Evolutionary conservation across 2,329 filamentous ascomycete species (phyloP).

Genomic region (Fusarium ramigenum): DNA sequence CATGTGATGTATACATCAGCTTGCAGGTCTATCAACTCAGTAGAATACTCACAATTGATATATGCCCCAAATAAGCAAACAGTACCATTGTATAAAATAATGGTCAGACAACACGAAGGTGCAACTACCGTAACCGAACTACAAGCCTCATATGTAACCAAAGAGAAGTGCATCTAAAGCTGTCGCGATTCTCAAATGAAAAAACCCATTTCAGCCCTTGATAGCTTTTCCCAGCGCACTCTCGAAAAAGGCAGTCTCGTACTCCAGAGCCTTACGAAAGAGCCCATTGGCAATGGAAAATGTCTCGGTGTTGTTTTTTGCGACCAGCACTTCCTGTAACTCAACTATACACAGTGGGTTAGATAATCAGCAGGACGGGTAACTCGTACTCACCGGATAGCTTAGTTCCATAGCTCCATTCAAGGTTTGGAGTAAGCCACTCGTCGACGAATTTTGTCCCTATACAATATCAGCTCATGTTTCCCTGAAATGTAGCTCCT

Average conservation of each 20-base stretch:
- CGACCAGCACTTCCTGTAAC: background rate
- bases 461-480: background rate
- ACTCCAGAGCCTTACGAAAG: background rate
- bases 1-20: fast-evolving
- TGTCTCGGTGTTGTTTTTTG: background rate
- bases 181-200: fast-evolving
- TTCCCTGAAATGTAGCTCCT: fast-evolving
- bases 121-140: fast-evolving
- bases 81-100: fast-evolving
- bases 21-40: background rate
- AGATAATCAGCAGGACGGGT: fast-evolving
- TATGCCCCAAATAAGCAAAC: fast-evolving
- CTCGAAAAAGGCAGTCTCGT: background rate
- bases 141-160: fast-evolving
- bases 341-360: background rate
- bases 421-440: background rate
- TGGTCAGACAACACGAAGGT: fast-evolving
- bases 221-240: background rate
- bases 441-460: background rate
- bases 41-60: fast-evolving
- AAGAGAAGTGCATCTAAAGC: fast-evolving
- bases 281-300: background rate
- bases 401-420: background rate
- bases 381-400: background rate
- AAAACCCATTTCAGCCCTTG: fast-evolving